Conservation (phyloP, 495 filamentous ascomycete species). For the Penicillium argentinense region DNA sequence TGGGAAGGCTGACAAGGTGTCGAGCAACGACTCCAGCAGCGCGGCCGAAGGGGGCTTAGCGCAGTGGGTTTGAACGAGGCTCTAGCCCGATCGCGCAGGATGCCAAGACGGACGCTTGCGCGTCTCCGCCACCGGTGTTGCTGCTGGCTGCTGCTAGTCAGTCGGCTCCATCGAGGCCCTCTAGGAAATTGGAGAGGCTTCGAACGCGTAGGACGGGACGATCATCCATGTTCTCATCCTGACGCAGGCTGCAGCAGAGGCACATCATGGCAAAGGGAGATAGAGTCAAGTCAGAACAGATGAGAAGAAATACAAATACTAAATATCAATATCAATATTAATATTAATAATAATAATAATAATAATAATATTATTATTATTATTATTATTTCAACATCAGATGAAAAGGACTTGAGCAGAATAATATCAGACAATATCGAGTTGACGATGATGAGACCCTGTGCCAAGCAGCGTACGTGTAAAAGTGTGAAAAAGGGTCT, state of each 20-base stretch:
- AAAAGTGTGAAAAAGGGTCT: constrained; percentile 31
- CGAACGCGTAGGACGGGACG: constrained; percentile 22
- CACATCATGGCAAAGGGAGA: too few relatives aligned
- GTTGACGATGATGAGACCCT: neutral
- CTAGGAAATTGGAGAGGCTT: constrained; percentile 15
- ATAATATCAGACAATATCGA: too few relatives aligned
- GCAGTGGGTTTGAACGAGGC: constrained; percentile 22
- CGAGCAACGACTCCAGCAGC: too few relatives aligned
- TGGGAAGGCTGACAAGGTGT: too few relatives aligned
- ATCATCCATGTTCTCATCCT: constrained; percentile 13
- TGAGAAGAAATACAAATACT: too few relatives aligned
- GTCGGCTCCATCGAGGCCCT: constrained; percentile 10
- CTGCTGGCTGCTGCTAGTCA: too few relatives aligned
- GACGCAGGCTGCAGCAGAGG: constrained; percentile 1
- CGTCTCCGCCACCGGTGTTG: constrained; percentile 35
- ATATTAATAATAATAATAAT: too few relatives aligned
- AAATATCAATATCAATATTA: too few relatives aligned
- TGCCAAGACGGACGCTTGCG: constrained; percentile 51
- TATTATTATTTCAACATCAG: too few relatives aligned
- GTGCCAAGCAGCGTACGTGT: constrained; percentile 26
- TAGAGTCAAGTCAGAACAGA: too few relatives aligned
- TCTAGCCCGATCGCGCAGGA: constrained; percentile 39
- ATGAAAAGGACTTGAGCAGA: too few relatives aligned
- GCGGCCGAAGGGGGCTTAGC: constrained; percentile 23
- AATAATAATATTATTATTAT: too few relatives aligned